Base-by-base conservation (phyloP, 352 stramenopile genomes). In the Phytophthora capsici region DNA sequence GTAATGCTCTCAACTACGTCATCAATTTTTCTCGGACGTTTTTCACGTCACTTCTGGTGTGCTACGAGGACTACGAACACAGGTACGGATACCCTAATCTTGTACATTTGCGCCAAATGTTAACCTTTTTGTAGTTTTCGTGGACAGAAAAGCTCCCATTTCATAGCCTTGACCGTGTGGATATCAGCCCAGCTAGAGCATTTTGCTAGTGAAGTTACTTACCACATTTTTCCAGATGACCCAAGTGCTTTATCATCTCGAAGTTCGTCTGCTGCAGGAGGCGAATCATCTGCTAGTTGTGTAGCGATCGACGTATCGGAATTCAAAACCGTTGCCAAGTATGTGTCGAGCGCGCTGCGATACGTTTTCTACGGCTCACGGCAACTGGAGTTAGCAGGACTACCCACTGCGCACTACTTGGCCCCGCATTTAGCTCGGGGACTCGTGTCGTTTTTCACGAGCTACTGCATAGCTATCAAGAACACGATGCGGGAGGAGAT, bases 41-140 rank as follows among this genome's bases (percentile, higher is more conserved):
- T 69, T 95, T 95, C 74, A 92, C 86, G n/a, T 91, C 84, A 0
- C 61, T 95, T 9, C 67, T 95, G 4, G 84, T 93, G 41, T 93
- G 84, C 59, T 95, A 93, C 56, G 77, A 95, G 34, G 86, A 95
- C 65, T 93, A 80, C 23, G 78, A 88, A 41, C 74, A 85, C 55
- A 90, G 81, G 86, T 91, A 60, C 12, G 28, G 22, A 4, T 0
- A 20, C 4, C n/a, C 34, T 14, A 34, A 34, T 14, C 7, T 34
- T 34, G 28, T 14, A 28, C 8, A 9, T 38, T 14, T 14, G 26
- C 13, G 19, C 1, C 34, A n/a, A 19, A n/a, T 30, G 14, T n/a
- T 28, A 10, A 13, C 13, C n/a, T 7, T 69, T 8, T 26, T 57
- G 44, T 36, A 90, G 86, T 47, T 95, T 95, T 61, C 76, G 79